Evolutionary conservation across 352 stramenopile genomes (phyloP), one percentile per base, ranked within the genome.

Genomic region (Globisporangium heterothallicum): DNA sequence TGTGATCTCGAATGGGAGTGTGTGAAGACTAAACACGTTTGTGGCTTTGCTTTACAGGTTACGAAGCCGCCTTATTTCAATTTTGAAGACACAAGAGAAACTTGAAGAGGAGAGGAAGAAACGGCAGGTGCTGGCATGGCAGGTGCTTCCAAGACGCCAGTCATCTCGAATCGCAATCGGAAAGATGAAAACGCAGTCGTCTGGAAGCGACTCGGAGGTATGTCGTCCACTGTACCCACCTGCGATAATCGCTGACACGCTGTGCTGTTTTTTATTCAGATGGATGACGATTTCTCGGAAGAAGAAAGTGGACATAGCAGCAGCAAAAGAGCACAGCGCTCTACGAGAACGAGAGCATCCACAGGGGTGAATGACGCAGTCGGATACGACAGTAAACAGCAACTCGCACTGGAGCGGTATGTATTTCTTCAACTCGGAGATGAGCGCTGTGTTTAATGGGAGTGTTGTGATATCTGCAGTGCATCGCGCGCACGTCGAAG

Each of bases 101-200:
- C 53, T 79, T 21, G 72, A 91, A 27, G 62, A 81, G 18, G 60
- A 90, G 58, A 57, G 72, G 18, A 56, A 65, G 9, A 88, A 87
- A 49, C 80, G 88, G 45, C 78, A 83, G 36, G 77, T 90, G 44
- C 58, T 88, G 13, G 62, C 69, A 8, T 92, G 76, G 78, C 82
- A 92, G 50, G 74, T 87, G 25, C 54, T 94, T 27, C 81, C 84
- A n/a, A 73, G 81, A 2, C 72, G 84, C 8, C 77, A 91, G 52
- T 94, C 84, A 22, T 94, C 84, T 27, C 79, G 84, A 8, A 86
- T 92, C 25, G 84, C 84, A 21, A 91, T 92, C 9, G 70, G 70
- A 4, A 81, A 72, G 56, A 90, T 94, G 65, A 87, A 78, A 29
- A 70, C 49, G 16, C 81, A 94, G 45, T 81, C 74, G 34, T 68